Percentiles rank a stretch among this genome's conserved stretches.
Conservation (phyloP, 2,329 filamentous ascomycete genomes). For the Clarireedia homoeocarpa region DNA sequence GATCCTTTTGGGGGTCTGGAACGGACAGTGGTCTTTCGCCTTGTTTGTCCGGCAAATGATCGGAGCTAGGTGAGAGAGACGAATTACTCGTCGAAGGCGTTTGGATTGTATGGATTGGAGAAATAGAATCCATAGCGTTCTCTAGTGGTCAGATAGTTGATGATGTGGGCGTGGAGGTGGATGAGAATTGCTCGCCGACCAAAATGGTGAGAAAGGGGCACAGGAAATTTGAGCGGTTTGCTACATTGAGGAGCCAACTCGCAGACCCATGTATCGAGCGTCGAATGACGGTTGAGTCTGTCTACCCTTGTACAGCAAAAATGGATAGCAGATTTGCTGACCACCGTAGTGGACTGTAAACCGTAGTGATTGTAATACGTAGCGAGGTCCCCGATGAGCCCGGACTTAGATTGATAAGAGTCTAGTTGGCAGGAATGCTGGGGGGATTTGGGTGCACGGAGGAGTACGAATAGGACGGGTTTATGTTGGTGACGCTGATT, state of each 20-base stretch:
- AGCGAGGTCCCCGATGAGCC: slow-evolving; percentile 9
- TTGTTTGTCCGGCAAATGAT: slow-evolving; percentile 9
- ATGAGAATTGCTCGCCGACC: slow-evolving; percentile 17
- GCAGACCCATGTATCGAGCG: slow-evolving; percentile 1
- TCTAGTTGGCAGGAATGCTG: no score
- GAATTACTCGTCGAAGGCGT: slow-evolving; percentile 9
- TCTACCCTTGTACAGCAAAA: slow-evolving; percentile 4
- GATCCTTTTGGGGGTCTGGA: slow-evolving; percentile 15
- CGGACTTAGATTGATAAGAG: not conserved
- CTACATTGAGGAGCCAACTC: slow-evolving; percentile 3
- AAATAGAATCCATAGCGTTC: slow-evolving; percentile 6
- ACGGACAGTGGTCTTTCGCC: slow-evolving; percentile 9
- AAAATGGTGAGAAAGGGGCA: slow-evolving; percentile 13
- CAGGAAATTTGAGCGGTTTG: slow-evolving; percentile 10
- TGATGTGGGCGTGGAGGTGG: slow-evolving; percentile 5
- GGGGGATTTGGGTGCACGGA: no score
- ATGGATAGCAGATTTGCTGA: not conserved
- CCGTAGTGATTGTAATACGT: slow-evolving; percentile 6
- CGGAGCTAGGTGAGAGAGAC: slow-evolving; percentile 7
- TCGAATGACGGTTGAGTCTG: slow-evolving; percentile 3
- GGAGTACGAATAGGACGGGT: not conserved
- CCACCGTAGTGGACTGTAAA: not conserved
- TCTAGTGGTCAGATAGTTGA: slow-evolving; percentile 9
- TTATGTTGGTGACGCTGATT: not conserved
- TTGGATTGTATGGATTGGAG: not conserved